Base-by-base conservation (phyloP, 495 filamentous ascomycete genomes). In the Neohortaea acidophila region DNA sequence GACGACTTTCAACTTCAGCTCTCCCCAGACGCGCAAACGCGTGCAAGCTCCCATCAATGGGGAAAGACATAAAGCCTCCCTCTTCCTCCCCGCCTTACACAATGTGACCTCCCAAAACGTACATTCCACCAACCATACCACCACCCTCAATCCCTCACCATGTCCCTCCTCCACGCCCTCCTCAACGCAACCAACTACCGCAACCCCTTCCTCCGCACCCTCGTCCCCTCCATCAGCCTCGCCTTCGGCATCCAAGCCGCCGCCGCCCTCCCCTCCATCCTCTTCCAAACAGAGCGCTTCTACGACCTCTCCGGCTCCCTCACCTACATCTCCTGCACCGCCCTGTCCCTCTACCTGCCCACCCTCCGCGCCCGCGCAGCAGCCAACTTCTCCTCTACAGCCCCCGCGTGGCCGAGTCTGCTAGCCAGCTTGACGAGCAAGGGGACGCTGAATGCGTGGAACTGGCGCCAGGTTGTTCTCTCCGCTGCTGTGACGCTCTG, bases 301-400 rank as follows among this genome's bases (percentile, higher is more conserved):
- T 81, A 73, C 52, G 76, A 81, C 48, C 58, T 72, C 37, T 76
- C 72, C 1, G 74, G 74, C 44, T 68, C 66, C 2, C 47, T 73
- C 2, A 81, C 72, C 6, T 76, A 73, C 49, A 55, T 79, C 20
- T 59, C 67, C 26, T 70, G 73, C 47, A 68, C 66, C 0, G 59
- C 62, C 2, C 45, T 74, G 5, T 67, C 60, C 38, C 53, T 78
- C n/a, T 76, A 68, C 40, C 59, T 79, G 3, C 75, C 76, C 0
- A 58, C 61, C 12, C 52, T 76, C n/a, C 58, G 72, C 21, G 66
- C 68, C 13, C 57, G 65, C 6, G 48, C 53, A 23, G 63, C 63
- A 2, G 57, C 59, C 4, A 38, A 52, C 4, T 36, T 60, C 0
- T 51, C 58, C 11, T 63, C 61, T 1, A 39, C 41, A 0, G 52